A percentile compares a stretch with the other conserved stretches of the same genome.
Conservation (phyloP, 257 asterid species). For the Solanum pinnatisectum region DNA sequence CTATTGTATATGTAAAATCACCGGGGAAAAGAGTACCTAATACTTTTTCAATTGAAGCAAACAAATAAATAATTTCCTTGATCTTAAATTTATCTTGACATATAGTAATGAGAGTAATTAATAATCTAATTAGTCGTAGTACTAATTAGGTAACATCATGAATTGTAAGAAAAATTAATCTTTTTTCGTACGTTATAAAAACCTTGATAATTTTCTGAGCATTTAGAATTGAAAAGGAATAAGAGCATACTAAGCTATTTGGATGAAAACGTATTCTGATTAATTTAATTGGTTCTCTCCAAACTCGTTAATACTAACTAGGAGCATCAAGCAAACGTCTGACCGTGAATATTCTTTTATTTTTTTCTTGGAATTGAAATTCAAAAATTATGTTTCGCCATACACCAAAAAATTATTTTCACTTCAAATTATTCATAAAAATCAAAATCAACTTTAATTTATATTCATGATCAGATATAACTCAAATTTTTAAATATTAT, state of each 20-base stretch:
- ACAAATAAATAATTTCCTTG: not conserved
- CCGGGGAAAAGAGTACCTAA: not conserved
- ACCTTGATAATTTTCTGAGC: not conserved
- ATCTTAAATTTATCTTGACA: not conserved
- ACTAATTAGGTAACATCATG: not conserved
- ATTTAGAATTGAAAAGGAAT: not conserved
- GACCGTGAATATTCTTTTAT: too few relatives aligned
- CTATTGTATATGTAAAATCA: not conserved
- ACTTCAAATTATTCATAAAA: not conserved
- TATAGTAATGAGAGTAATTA: not conserved
- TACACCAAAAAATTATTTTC: not conserved
- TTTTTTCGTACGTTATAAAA: not conserved
- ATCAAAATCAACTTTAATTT: not conserved
- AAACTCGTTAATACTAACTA: not conserved
- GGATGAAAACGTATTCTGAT: not conserved
- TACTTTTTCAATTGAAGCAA: not conserved
- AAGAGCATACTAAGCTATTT: not conserved
- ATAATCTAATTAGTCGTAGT: not conserved
- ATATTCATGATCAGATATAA: not conserved
- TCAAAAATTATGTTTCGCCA: not conserved
- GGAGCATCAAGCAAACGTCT: not conserved
- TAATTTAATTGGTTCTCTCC: not conserved
- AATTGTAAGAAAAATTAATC: not conserved
- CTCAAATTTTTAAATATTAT: not conserved
- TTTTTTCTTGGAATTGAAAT: too few relatives aligned